Evolutionary conservation across 108 stramenopile species (phyloP).

Genomic region (Cyclotella baltica): DNA sequence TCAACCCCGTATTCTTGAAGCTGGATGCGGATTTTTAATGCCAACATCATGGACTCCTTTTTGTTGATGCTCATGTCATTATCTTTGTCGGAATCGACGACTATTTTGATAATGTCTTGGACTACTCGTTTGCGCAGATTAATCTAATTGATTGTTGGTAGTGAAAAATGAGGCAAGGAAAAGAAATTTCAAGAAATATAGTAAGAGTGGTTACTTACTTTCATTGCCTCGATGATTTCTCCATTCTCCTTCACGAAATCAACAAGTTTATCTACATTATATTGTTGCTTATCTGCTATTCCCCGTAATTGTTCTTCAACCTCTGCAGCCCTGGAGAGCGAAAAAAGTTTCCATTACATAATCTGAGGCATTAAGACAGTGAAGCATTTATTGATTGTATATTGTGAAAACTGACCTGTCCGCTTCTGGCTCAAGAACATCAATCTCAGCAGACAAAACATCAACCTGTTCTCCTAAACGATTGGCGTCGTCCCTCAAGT

Average conservation of each 20-base stretch:
- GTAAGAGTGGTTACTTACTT: not conserved
- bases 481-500: constrained; percentile 21
- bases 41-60: constrained; percentile 38
- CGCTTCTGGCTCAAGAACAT: constrained; percentile 29
- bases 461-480: constrained; percentile 27
- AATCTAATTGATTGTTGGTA: not conserved
- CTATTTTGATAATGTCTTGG: constrained; percentile 36
- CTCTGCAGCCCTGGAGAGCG: constrained; percentile 1
- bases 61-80: constrained; percentile 29
- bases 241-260: constrained; percentile 42
- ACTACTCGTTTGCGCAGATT: constrained; percentile 33
- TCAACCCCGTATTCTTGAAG: constrained; percentile 44
- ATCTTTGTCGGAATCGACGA: constrained; percentile 30
- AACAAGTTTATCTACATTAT: constrained; percentile 36
- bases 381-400: not conserved
- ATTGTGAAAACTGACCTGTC: constrained; percentile 13
- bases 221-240: constrained; percentile 35
- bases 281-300: constrained; percentile 18
- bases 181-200: not conserved
- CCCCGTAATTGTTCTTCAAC: constrained; percentile 22
- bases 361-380: not conserved
- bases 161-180: not conserved
- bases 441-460: constrained; percentile 16
- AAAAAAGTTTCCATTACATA: not conserved
- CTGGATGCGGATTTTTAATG: constrained; percentile 38